Base-by-base conservation (phyloP, 345 rosid genomes). In the Eucalyptus marginata region DNA sequence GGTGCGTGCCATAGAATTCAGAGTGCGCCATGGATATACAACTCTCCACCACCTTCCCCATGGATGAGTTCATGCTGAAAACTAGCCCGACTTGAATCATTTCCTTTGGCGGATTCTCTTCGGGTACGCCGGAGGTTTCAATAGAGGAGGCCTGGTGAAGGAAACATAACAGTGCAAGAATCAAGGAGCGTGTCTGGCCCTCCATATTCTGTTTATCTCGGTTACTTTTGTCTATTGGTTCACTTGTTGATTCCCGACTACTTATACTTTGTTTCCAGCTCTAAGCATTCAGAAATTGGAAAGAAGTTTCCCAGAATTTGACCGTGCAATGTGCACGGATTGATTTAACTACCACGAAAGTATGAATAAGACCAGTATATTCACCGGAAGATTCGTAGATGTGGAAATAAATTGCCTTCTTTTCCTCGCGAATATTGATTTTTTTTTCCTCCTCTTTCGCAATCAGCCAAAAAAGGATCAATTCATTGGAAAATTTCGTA, bases 1-100 rank as follows among this genome's bases (percentile, higher is more conserved):
- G 40, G 36, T 91, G 91, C 13, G 47, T 8, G 15, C 86, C 46
- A 40, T 91, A 91, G 43, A 91, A 91, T 24, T 91, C 90, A 5
- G 90, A 86, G 27, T 27, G 81, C 16, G 91, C 91, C 88, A 87
- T 89, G 18, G 76, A 27, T 11, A 89, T 88, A 86, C 87, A 90
- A 50, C 64, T 87, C 49, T 46, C 52, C 14, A 51, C 71, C 87
- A 71, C 54, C 76, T 76, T 76, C n/a, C 91, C 91, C 7, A 79
- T 44, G 7, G 64, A 3, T 47, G 90, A 68, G 50, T 89, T 43
- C 40, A 29, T 29, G 83, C 89, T 86, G 13, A 90, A 14, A 44
- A 91, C 14, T 7, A 89, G 88, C 20, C 93, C 93, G 9, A 89
- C 87, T 10, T 20, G 58, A 22, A 91, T 89, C 46, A 17, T 62